phyloP scores from a whole-genome alignment of 208 protist species.

The Porcisia hertigi region DNA sequence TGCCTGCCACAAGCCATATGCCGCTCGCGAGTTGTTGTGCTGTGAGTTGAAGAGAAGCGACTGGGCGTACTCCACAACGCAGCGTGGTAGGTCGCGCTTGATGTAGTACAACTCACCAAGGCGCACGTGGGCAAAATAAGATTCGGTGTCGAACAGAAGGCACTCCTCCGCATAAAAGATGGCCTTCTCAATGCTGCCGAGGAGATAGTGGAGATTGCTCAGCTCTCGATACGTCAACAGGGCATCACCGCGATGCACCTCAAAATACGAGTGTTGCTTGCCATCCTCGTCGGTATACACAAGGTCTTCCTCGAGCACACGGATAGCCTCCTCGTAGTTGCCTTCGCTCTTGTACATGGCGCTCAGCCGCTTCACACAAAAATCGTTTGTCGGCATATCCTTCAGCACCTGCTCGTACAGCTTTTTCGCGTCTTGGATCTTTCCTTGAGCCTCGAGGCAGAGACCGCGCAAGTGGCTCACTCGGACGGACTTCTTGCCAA shows the following conservation, averaged over 20 bases:
- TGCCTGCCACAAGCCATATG: conserved; percentile 74
- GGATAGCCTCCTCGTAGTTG: conserved; percentile 69
- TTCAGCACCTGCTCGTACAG: conserved; percentile 66
- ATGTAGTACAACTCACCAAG: conserved; percentile 80
- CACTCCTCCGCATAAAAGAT: conserved; percentile 80
- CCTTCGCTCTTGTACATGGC: conserved; percentile 80
- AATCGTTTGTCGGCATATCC: conserved; percentile 61
- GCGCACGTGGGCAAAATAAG: conserved; percentile 62
- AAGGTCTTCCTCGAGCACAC: conserved; percentile 59
- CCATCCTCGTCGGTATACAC: conserved; percentile 77
- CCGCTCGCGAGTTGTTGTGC: conserved; percentile 76
- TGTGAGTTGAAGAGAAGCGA: conserved; percentile 73
- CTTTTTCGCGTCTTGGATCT: conserved; percentile 50
- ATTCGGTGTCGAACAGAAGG: conserved; percentile 50
- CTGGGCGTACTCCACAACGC: conserved; percentile 71
- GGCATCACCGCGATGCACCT: conserved; percentile 65
- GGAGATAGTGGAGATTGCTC: conserved; percentile 68
- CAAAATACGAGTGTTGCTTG: conserved; percentile 61
- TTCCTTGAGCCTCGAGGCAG: conserved; percentile 74
- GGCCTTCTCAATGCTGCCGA: conserved; percentile 48
- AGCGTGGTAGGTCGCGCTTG: conserved; percentile 54
- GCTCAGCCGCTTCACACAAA: conserved; percentile 64
- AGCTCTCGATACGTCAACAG: conserved; percentile 56
- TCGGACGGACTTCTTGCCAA: conserved; percentile 69
- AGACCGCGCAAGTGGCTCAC: conserved; percentile 76